Evolutionary conservation across 2,329 filamentous ascomycete species (phyloP).

Genomic region (Rosellinia necatrix): DNA sequence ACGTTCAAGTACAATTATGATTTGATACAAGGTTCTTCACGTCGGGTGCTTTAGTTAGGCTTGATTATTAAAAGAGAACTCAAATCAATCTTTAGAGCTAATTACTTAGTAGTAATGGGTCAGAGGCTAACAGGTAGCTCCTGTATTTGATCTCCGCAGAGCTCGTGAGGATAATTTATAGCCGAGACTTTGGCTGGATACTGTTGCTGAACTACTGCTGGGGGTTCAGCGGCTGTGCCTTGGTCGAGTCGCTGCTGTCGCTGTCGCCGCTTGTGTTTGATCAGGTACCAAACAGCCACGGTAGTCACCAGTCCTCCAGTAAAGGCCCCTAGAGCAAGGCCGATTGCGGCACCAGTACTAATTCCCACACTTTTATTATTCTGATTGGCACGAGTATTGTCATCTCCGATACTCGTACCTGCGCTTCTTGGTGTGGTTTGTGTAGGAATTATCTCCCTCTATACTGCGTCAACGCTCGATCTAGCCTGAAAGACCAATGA

Average conservation of each 20-base stretch:
- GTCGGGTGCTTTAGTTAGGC: too few species aligned
- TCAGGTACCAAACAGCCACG: not conserved
- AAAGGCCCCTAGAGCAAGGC: not conserved
- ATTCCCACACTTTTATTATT: conserved; percentile 30
- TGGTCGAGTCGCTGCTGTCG: not conserved
- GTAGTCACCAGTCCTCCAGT: not conserved
- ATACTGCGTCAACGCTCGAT: not conserved
- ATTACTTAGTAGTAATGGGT: too few species aligned
- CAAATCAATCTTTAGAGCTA: too few species aligned
- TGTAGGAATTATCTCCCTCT: not conserved
- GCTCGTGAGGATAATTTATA: not conserved
- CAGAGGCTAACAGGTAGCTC: too few species aligned
- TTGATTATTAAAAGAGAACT: too few species aligned
- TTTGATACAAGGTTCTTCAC: too few species aligned
- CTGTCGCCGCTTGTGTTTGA: not conserved
- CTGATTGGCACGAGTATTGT: not conserved
- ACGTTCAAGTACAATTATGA: too few species aligned
- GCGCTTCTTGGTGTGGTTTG: not conserved
- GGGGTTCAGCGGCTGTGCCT: not conserved
- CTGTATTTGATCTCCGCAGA: not conserved
- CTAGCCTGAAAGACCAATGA: not conserved
- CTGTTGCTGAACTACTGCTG: not conserved
- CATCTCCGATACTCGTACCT: not conserved
- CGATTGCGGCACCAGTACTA: not conserved
- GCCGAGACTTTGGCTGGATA: not conserved